A percentile compares a stretch with the other conserved stretches of the same genome.
Evolutionary conservation across 2,329 filamentous ascomycete genomes (phyloP).

Genomic region (Aspergillus sp.): DNA sequence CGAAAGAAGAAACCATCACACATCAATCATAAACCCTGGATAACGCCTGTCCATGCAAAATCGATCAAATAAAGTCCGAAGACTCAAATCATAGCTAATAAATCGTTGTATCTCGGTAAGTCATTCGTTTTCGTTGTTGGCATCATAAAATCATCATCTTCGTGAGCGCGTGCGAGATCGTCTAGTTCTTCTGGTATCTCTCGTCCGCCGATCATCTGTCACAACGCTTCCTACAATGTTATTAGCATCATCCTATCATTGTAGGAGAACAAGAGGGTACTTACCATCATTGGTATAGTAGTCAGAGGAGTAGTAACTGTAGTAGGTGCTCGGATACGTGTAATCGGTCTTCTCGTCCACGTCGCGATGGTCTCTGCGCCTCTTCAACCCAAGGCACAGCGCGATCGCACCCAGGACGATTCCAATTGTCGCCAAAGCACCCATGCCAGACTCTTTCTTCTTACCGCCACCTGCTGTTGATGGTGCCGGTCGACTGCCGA

Average conservation of each 20-base stretch:
- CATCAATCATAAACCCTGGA: conserved; percentile 7
- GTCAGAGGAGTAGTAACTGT: conserved; percentile 39
- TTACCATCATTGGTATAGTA: conserved; percentile 47
- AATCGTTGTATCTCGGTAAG: conserved; percentile 2
- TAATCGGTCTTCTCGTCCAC: conserved; percentile 44
- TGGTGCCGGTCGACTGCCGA: conserved; percentile 40
- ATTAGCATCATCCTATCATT: conserved; percentile 9
- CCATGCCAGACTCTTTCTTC: conserved; percentile 42
- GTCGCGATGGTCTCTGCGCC: conserved; percentile 33
- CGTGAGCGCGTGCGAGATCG: conserved; percentile 33
- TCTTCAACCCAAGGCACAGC: conserved; percentile 48
- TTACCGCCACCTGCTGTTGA: conserved; percentile 25
- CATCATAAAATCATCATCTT: conserved; percentile 23
- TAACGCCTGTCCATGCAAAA: conserved; percentile 5
- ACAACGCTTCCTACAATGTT: conserved; percentile 45
- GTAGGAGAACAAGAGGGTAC: conserved; percentile 13
- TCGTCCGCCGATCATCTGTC: conserved; percentile 35
- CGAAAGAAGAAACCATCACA: conserved; percentile 7
- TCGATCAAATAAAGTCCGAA: background rate
- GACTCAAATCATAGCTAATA: background rate
- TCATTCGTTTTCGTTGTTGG: background rate
- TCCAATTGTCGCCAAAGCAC: conserved; percentile 45
- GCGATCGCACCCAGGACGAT: conserved; percentile 47
- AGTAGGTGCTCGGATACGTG: conserved; percentile 43
- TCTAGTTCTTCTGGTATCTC: conserved; percentile 33